A percentile compares a stretch with the other conserved stretches of the same genome.
Conservation (phyloP, 148 eudicot genomes). For the Chenopodium album region DNA sequence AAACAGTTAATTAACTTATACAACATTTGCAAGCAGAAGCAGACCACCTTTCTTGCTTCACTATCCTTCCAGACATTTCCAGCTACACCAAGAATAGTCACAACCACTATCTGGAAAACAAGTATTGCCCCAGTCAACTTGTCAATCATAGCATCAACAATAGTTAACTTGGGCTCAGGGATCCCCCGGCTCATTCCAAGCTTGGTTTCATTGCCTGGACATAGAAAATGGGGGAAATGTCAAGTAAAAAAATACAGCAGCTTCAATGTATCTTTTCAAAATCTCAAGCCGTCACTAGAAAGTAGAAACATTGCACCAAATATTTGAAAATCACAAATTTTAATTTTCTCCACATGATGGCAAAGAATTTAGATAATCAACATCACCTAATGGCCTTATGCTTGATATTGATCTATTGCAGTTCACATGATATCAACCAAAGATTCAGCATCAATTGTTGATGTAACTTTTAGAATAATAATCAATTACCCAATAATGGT, state of each 20-base stretch:
- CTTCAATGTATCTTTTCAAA: no score
- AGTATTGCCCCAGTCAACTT: constrained; percentile 98
- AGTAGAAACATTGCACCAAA: background rate
- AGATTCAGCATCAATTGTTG: background rate
- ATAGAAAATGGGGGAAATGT: constrained; percentile 2
- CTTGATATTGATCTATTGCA: background rate
- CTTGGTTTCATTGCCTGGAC: constrained; percentile 92
- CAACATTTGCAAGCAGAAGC: constrained; percentile 22
- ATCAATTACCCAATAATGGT: background rate
- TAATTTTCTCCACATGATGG: background rate
- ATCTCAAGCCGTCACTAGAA: no score
- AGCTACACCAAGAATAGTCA: constrained; percentile 87
- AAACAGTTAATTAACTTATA: background rate
- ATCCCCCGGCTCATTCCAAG: constrained; percentile 97
- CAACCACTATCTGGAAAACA: constrained; percentile 92
- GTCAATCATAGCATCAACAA: constrained; percentile 98
- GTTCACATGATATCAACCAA: background rate
- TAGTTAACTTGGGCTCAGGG: constrained; percentile 95
- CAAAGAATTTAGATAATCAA: background rate
- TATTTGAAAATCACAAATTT: background rate
- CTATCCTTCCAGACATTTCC: constrained; percentile 97
- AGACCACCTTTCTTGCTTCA: constrained; percentile 99
- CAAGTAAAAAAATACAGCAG: no score
- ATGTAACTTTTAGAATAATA: background rate
- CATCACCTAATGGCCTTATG: background rate